Evolutionary conservation across 2,329 filamentous ascomycete genomes (phyloP), one percentile per base, ranked within the genome.

Genomic region (Colletotrichum acutatum): DNA sequence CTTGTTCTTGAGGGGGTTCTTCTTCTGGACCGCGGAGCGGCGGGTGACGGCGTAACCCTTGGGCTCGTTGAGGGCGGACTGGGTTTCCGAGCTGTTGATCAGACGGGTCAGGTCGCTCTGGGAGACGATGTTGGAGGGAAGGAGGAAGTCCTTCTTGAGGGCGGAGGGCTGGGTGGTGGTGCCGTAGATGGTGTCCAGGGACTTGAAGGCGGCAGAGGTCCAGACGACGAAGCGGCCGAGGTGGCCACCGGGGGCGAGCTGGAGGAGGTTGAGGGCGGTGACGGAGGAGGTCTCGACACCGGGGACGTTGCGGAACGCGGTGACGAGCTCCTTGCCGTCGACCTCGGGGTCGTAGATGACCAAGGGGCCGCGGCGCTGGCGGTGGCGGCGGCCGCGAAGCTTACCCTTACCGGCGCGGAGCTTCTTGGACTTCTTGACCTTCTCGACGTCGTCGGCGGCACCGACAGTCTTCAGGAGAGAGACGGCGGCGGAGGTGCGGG

Each of bases 1-100:
- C 92, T 95, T 97, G 94, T 99, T 99, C 88, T 90, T 90, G 80
- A 99, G 95, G 82, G 97, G 97, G 92, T 99, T 99, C 95, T 98
- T 98, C 95, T 99, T 99, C 92, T 98, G 96, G 79, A 98, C 95
- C 82, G 90, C 88, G 79, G 90, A 88, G 83, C 97, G 94, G 92
- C 98, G 98, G 87, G 95, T 97, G 83, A 92, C 87, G 83, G 95
- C 91, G 80, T 93, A 91, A 80, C 97, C 97, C 90, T 95, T 97
- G 86, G 95, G 95, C 75, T 93, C 95, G 81, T 94, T 92, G 82
- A 99, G 92, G 74, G 98, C 96, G 86, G 93, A 94, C 93, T 99
- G 97, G 86, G 98, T 93, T 90, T 99, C 97, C 82, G 94, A 95
- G 83, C 93, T 96, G 95, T 99, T 99, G 93, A 99, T 99, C 83